Conservation (phyloP, 257 asterid genomes). For the Salvia rosmarinus region DNA sequence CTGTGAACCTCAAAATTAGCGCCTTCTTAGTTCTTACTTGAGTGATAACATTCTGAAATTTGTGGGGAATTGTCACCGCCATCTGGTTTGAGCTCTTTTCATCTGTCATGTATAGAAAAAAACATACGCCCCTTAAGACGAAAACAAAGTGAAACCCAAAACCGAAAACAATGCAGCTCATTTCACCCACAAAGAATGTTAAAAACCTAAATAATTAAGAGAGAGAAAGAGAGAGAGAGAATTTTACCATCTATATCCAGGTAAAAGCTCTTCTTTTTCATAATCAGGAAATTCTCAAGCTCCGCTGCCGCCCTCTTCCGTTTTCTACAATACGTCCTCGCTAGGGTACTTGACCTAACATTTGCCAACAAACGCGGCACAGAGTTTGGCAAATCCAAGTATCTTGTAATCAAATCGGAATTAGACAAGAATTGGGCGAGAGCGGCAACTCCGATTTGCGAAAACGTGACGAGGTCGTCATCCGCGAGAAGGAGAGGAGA, state of each 20-base stretch:
- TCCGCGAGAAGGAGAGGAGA: conserved; percentile 60
- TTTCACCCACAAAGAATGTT: not conserved
- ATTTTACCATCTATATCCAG: conserved; percentile 38
- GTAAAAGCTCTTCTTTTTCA: conserved; percentile 35
- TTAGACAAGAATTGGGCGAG: conserved; percentile 41
- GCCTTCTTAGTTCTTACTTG: conserved; percentile 51
- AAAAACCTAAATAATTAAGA: not conserved
- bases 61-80: conserved; percentile 27
- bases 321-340: conserved; percentile 51
- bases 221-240: not conserved
- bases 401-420: conserved; percentile 26
- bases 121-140: not conserved
- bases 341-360: conserved; percentile 15
- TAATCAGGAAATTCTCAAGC: conserved; percentile 31
- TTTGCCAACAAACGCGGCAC: conserved; percentile 33
- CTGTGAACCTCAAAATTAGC: conserved; percentile 8
- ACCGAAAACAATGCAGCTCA: not conserved
- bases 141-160: not conserved
- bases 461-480: conserved; percentile 51
- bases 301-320: conserved; percentile 52
- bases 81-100: conserved; percentile 24
- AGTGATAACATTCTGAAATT: conserved; percentile 31
- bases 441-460: conserved; percentile 50
- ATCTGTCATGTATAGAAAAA: conserved; percentile 43
- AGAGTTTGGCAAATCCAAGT: conserved; percentile 31